Conservation (phyloP, 768 basidiomycete species). For the Gloeostereum incarnatum region DNA sequence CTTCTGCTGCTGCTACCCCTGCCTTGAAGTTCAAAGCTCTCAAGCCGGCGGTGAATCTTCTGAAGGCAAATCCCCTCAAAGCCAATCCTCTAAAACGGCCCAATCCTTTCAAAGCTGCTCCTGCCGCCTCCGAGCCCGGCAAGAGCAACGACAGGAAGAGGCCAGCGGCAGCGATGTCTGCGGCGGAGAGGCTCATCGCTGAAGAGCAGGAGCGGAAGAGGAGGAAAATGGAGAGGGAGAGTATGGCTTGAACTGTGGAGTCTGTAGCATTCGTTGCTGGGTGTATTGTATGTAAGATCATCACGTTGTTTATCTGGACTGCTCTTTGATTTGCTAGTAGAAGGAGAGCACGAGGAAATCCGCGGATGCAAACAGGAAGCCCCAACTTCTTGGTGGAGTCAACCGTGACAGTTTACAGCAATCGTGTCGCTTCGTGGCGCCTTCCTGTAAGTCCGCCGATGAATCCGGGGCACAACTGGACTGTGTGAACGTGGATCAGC, state of each 20-base stretch:
- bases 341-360: too few relatives aligned
- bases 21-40: conserved; percentile 58
- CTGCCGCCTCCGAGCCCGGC: conserved; percentile 17
- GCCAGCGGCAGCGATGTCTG: conserved; percentile 56
- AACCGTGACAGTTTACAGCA: too few relatives aligned
- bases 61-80: conserved; percentile 61
- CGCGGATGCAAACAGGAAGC: too few relatives aligned
- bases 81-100: conserved; percentile 63
- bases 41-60: conserved; percentile 47
- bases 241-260: not conserved
- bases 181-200: conserved; percentile 76
- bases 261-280: too few relatives aligned
- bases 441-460: too few relatives aligned
- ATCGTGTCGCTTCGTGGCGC: too few relatives aligned
- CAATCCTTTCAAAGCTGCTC: conserved; percentile 56
- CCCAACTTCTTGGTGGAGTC: too few relatives aligned
- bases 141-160: conserved; percentile 50
- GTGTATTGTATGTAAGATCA: too few relatives aligned
- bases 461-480: too few relatives aligned
- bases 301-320: too few relatives aligned
- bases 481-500: too few relatives aligned
- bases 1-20: conserved; percentile 22
- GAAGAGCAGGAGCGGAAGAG: conserved; percentile 91
- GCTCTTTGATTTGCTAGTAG: too few relatives aligned
- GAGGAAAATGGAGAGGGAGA: conserved; percentile 57